phyloP scores from a whole-genome alignment of 345 rosid species.

The Populus tremula region DNA sequence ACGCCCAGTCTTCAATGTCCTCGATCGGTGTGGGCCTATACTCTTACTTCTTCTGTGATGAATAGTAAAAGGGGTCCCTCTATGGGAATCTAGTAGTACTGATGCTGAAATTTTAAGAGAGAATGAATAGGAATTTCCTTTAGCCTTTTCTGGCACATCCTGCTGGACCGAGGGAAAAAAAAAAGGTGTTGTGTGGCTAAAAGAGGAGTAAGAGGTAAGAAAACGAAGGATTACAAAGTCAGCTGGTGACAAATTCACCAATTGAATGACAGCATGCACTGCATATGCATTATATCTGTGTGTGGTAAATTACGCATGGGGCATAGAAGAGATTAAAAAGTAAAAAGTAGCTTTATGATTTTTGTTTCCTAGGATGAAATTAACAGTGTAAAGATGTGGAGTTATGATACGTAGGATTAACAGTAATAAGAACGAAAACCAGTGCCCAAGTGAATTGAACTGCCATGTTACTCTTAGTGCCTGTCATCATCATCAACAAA shows the following conservation, averaged over 20 bases:
- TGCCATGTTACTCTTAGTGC: not conserved
- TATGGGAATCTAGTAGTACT: not conserved
- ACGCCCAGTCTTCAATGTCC: slow-evolving; percentile 3
- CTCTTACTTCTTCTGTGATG: slow-evolving; percentile 17
- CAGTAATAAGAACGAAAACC: not conserved
- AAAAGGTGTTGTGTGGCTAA: not conserved
- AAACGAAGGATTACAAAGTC: not conserved
- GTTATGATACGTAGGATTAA: not conserved
- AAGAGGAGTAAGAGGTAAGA: not conserved
- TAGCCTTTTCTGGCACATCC: slow-evolving; percentile 2
- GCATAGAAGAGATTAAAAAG: not conserved
- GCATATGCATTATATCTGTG: not conserved
- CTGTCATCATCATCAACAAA: not conserved
- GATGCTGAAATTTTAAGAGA: slow-evolving; percentile 21
- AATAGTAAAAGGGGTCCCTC: slow-evolving; percentile 22
- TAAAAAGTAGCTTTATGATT: not conserved
- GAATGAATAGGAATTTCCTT: not conserved
- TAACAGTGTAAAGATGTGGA: not conserved
- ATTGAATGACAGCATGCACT: not conserved
- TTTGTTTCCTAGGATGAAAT: not conserved
- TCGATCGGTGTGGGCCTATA: slow-evolving; percentile 24
- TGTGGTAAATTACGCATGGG: not conserved
- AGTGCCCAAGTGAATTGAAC: not conserved
- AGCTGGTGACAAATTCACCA: not conserved
- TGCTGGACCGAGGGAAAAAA: not conserved